Percentiles rank a stretch among this genome's conserved stretches.
Conservation (phyloP, 176 grass and related monocot species). For the Dactylis glomerata region DNA sequence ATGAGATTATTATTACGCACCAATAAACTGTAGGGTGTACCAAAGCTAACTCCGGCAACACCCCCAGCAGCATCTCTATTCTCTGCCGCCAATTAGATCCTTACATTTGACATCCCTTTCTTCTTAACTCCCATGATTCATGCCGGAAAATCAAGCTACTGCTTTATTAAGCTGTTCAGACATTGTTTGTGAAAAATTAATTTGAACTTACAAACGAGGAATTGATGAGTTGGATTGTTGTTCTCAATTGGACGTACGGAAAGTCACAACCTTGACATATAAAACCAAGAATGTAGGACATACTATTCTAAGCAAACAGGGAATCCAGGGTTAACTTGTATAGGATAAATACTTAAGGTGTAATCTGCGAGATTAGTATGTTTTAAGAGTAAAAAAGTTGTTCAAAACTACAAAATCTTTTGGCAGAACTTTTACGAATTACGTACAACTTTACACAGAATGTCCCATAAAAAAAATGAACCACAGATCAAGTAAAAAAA, state of each 20-base stretch:
- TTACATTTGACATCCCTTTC: neutral
- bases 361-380: neutral
- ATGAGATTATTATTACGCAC: neutral
- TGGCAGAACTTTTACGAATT: neutral
- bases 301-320: neutral
- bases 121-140: neutral
- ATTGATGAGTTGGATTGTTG: neutral
- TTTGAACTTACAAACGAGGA: slow-evolving; percentile 1
- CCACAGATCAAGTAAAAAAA: neutral
- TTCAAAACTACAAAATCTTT: neutral
- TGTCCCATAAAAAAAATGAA: neutral
- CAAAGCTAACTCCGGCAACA: neutral
- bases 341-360: neutral
- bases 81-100: neutral
- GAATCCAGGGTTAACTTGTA: neutral
- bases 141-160: neutral
- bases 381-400: neutral
- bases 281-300: neutral
- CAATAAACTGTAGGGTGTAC: neutral
- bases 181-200: neutral
- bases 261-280: slow-evolving; percentile 6
- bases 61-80: neutral
- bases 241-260: neutral
- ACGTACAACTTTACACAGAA: neutral
- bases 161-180: neutral